These are phyloP conservation scores for Schwanniomyces polymorphus DNA, from an alignment of 805 yeast genomes.

Conservation along the genomic window DNA sequence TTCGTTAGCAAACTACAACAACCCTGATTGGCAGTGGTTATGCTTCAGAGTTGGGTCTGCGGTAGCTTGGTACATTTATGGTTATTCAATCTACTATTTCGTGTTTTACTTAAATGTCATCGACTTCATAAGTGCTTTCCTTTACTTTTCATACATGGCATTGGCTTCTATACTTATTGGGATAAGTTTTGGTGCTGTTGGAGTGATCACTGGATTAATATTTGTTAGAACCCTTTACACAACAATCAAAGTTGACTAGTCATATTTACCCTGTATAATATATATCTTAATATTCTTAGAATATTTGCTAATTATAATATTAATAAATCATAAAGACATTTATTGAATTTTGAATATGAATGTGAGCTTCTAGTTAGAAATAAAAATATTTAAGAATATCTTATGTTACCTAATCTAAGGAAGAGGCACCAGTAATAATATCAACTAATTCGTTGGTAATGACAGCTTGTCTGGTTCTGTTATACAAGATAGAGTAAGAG, in stretches of 20 bases:
- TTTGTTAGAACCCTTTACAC: constrained; percentile 66
- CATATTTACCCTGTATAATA: background rate
- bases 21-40: constrained; percentile 82
- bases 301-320: background rate
- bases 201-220: constrained; percentile 62
- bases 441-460: constrained; percentile 99
- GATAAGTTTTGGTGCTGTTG: constrained; percentile 73
- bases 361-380: constrained; percentile 3
- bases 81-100: constrained; percentile 69
- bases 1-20: constrained; percentile 52
- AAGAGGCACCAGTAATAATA: constrained; percentile 99
- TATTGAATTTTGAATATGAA: constrained; percentile 1
- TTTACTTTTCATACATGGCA: constrained; percentile 72
- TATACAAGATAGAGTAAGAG: constrained; percentile 94
- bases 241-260: constrained; percentile 55
- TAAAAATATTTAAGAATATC: constrained; percentile 1
- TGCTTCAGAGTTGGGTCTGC: constrained; percentile 69
- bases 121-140: constrained; percentile 64
- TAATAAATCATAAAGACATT: constrained; percentile 4
- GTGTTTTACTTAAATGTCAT: constrained; percentile 55
- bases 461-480: constrained; percentile 99
- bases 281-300: background rate
- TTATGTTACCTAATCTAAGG: constrained; percentile 66
- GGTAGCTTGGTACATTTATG: constrained; percentile 68
- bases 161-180: constrained; percentile 64